phyloP scores from a whole-genome alignment of 2,329 filamentous ascomycete species.

The Pseudogymnoascus pannorum region DNA sequence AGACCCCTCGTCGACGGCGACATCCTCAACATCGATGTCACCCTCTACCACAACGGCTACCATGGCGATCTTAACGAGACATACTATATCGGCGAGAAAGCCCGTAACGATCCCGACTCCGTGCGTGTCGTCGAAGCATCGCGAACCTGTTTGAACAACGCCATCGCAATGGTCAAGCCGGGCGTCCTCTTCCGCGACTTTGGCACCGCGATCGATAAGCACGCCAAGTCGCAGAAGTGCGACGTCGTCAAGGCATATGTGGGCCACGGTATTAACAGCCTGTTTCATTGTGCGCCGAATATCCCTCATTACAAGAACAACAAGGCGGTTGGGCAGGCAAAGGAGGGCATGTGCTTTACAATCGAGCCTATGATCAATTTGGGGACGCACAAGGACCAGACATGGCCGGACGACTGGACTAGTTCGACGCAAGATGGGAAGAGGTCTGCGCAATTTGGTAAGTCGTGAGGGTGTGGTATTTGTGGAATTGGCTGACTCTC shows the following conservation, averaged over 20 bases:
- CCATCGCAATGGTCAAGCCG: slow-evolving; percentile 88
- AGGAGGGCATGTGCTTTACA: slow-evolving; percentile 96
- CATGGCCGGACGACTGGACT: slow-evolving; percentile 99
- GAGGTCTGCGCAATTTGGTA: slow-evolving; percentile 86
- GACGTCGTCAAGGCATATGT: slow-evolving; percentile 94
- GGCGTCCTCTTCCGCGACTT: slow-evolving; percentile 89
- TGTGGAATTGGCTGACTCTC: slow-evolving; percentile 16
- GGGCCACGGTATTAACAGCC: slow-evolving; percentile 86
- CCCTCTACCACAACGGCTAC: slow-evolving; percentile 88
- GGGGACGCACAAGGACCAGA: slow-evolving; percentile 85
- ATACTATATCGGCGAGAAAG: slow-evolving; percentile 91
- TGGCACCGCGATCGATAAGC: slow-evolving; percentile 91
- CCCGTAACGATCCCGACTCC: slow-evolving; percentile 73
- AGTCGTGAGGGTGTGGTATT: slow-evolving; percentile 26
- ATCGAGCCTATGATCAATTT: slow-evolving; percentile 98
- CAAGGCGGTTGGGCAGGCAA: slow-evolving; percentile 89
- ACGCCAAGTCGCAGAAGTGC: slow-evolving; percentile 77
- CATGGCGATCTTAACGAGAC: slow-evolving; percentile 98
- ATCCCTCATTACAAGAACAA: slow-evolving; percentile 98
- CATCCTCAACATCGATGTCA: slow-evolving; percentile 95
- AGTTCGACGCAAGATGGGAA: slow-evolving; percentile 87
- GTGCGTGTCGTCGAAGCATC: slow-evolving; percentile 88
- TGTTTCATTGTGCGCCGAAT: slow-evolving; percentile 91
- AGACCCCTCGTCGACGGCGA: slow-evolving; percentile 83
- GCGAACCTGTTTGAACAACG: slow-evolving; percentile 80